Base-by-base conservation (phyloP, 2,329 filamentous ascomycete species). In the Phialophora expanda region DNA sequence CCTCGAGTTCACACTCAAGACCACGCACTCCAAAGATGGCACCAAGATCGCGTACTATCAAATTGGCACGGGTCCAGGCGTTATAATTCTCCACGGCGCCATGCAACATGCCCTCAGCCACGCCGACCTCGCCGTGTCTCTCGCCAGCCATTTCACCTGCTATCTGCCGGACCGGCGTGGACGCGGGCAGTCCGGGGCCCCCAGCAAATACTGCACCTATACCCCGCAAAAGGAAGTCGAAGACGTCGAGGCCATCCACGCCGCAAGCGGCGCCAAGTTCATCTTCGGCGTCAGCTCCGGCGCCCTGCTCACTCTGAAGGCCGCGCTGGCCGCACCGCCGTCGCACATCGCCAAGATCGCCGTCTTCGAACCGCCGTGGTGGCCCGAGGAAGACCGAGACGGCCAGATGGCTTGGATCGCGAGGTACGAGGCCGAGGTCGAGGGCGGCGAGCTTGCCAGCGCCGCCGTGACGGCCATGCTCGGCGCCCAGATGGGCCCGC, bases 261-360 rank as follows among this genome's bases (percentile, higher is more conserved):
- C 32, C 9, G 46, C 44, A 3, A 66, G 61, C 14, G 60, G 60
- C 12, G 60, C 65, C 7, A 58, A 59, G 28, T 66, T 53, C 50
- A 48, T 66, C 46, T 66, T 66, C 12, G 65, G 65, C 32, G 65
- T 66, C 6, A 66, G 65, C 50, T 66, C 65, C 8, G 65, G 65
- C 20, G 65, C 65, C 20, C 22, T 66, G 46, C 56, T 66, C 26
- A 62, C 61, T 11, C 24, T 66, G 55, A 66, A 56, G 34, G 60
- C 65, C 17, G 61, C 65, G 5, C 26, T 56, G 26, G 55, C 56
- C 12, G 65, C 60, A 3, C 61, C 59, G 8, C 34, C 55, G 17
- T 66, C 65, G 6, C 61, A 63, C 22, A 54, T 66, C 3, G 56
- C 38, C 14, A 55, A 56, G 6, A 62, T 66, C 53, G 65, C 65